A percentile compares a stretch with the other conserved stretches of the same genome.
Conservation (phyloP, 495 filamentous ascomycete genomes). For the Penicillium canescens region DNA sequence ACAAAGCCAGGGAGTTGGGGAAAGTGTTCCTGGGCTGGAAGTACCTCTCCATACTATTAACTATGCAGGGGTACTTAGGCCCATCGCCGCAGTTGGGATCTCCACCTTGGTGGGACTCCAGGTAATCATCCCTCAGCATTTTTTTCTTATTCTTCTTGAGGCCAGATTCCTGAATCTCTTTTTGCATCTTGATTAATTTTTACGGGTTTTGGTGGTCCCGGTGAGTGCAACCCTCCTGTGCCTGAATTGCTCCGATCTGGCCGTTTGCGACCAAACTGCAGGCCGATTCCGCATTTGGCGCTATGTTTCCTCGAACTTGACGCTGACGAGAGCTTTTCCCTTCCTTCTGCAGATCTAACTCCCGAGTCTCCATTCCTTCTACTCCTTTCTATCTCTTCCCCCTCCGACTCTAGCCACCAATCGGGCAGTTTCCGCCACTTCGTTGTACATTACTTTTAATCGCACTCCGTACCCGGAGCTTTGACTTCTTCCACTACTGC, state of each 20-base stretch:
- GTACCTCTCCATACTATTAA: conserved; percentile 17
- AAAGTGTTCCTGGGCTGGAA: conserved; percentile 4
- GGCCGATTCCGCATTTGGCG: conserved; percentile 11
- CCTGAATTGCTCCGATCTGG: neutral
- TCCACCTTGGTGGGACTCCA: conserved; percentile 19
- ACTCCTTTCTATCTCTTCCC: conserved; percentile 1
- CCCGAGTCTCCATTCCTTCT: neutral
- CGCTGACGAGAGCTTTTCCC: conserved; percentile 13
- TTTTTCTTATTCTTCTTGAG: conserved; percentile 9
- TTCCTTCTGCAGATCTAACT: conserved; percentile 11
- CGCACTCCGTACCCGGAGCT: conserved; percentile 9
- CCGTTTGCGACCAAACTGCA: conserved; percentile 8
- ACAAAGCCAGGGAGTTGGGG: conserved; percentile 26
- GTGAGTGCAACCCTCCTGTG: conserved; percentile 17
- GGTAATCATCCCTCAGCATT: conserved; percentile 25
- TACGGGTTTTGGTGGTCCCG: conserved; percentile 19
- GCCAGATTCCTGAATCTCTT: neutral
- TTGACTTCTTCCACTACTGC: conserved; percentile 4
- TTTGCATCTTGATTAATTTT: conserved; percentile 2
- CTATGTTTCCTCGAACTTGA: neutral
- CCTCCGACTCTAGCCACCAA: conserved; percentile 7
- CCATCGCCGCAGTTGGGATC: conserved; percentile 17
- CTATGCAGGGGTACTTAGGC: conserved; percentile 11
- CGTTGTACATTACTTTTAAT: conserved; percentile 23
- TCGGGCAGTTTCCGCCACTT: conserved; percentile 12